These are phyloP conservation scores for Toxoplasma gondii DNA, from an alignment of 169 alveolate genomes.

Conservation along the genomic window DNA sequence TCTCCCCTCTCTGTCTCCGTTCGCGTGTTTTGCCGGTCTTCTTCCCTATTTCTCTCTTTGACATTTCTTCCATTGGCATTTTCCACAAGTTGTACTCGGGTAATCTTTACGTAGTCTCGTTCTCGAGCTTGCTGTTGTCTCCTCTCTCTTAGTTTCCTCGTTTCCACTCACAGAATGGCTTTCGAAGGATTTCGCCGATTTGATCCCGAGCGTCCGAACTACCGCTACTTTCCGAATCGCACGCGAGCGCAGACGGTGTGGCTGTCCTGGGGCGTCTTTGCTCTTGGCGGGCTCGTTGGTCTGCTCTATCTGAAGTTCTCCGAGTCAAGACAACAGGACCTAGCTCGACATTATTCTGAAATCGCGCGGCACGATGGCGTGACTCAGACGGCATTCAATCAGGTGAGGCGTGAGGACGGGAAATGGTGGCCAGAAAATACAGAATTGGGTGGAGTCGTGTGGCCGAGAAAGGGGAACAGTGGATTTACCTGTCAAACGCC, in stretches of 20 bases:
- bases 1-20: neutral
- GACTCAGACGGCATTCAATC: neutral
- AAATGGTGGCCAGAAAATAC: no score
- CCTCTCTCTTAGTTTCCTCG: neutral
- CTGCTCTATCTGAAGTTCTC: neutral
- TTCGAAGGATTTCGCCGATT: conserved; percentile 35
- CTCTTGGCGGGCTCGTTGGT: conserved; percentile 2
- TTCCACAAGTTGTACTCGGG: no score
- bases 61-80: no score
- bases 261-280: conserved; percentile 36
- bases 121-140: no score
- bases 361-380: neutral
- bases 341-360: neutral
- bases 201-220: conserved; percentile 32
- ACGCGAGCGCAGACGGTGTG: conserved; percentile 41
- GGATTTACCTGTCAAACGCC: no score
- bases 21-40: no score
- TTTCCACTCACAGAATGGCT: neutral
- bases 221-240: conserved; percentile 47
- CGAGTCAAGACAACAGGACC: neutral
- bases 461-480: no score
- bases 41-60: no score
- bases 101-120: no score
- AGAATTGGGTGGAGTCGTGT: no score
- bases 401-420: no score